These are phyloP conservation scores for Salix purpurea DNA, from an alignment of 345 rosid genomes.

Conservation along the genomic window DNA sequence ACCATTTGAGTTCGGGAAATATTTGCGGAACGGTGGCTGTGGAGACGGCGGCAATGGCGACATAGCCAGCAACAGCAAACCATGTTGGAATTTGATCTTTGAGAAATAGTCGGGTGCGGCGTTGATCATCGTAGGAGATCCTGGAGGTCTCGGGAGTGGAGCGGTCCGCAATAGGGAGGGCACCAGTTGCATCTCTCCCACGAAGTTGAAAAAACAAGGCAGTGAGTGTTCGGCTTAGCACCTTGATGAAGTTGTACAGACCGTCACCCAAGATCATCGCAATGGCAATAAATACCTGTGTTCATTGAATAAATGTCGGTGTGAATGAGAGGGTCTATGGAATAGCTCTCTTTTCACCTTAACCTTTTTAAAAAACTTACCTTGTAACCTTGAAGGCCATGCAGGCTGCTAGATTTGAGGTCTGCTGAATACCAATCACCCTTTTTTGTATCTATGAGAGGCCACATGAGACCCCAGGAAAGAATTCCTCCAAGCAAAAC, in stretches of 20 bases:
- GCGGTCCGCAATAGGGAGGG: slow-evolving; percentile 11
- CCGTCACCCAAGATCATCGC: slow-evolving; percentile 34
- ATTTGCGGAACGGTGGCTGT: slow-evolving; percentile 38
- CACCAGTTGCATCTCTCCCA: not conserved
- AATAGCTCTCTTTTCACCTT: not conserved
- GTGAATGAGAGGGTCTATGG: not conserved
- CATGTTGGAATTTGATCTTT: slow-evolving; percentile 50
- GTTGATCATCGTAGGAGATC: slow-evolving; percentile 13
- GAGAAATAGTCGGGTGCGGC: slow-evolving; percentile 31
- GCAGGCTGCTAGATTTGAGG: slow-evolving; percentile 3
- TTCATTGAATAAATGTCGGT: not conserved
- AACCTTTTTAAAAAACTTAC: not conserved
- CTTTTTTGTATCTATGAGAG: slow-evolving; percentile 19
- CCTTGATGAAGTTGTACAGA: slow-evolving; percentile 29
- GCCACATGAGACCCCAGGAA: slow-evolving; percentile 39
- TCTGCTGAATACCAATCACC: slow-evolving; percentile 26
- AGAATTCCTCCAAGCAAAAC: slow-evolving; percentile 27
- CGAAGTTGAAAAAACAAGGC: slow-evolving; percentile 16
- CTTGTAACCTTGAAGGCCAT: slow-evolving; percentile 31
- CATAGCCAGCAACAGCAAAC: slow-evolving; percentile 44
- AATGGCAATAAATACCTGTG: slow-evolving; percentile 30
- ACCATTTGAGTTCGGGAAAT: slow-evolving; percentile 50
- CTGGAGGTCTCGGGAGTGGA: not conserved
- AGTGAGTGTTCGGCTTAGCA: slow-evolving; percentile 15
- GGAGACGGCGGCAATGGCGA: slow-evolving; percentile 36